phyloP scores from a whole-genome alignment of 2,329 filamentous ascomycete genomes.

The Didymella keratinophila region DNA sequence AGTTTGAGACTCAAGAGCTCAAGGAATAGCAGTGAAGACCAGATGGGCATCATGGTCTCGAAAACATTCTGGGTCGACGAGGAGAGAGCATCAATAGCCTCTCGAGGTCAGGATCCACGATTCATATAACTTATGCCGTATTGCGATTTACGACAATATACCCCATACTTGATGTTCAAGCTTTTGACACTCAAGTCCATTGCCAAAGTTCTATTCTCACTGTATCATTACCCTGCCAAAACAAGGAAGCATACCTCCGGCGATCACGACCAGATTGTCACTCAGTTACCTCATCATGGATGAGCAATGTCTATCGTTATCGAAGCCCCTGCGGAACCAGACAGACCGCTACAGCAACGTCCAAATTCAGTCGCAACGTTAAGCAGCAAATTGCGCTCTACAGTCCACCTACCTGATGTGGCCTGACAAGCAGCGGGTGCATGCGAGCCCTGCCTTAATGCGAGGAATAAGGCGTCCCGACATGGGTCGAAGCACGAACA shows the following conservation, averaged over 20 bases:
- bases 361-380: conserved; percentile 1
- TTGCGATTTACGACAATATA: conserved; percentile 12
- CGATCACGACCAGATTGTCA: background rate
- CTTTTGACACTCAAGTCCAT: background rate
- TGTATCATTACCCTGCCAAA: background rate
- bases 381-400: conserved; percentile 11
- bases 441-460: conserved; percentile 9
- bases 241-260: background rate
- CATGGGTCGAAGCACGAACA: background rate
- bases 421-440: conserved; percentile 10
- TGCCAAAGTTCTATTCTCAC: background rate
- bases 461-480: conserved; percentile 3
- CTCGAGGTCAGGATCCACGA: conserved; percentile 9
- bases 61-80: conserved; percentile 45
- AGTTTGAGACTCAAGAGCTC: conserved; percentile 33
- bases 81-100: conserved; percentile 26
- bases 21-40: conserved; percentile 31
- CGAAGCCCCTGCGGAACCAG: background rate
- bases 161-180: conserved; percentile 14
- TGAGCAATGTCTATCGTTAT: conserved; percentile 2
- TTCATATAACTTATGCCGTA: conserved; percentile 5
- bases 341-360: conserved; percentile 6
- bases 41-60: conserved; percentile 43
- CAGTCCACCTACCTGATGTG: conserved; percentile 14
- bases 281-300: background rate